A percentile compares a stretch with the other conserved stretches of the same genome.
Evolutionary conservation across 2,329 filamentous ascomycete genomes (phyloP).

Genomic region (Venturia pyrina): DNA sequence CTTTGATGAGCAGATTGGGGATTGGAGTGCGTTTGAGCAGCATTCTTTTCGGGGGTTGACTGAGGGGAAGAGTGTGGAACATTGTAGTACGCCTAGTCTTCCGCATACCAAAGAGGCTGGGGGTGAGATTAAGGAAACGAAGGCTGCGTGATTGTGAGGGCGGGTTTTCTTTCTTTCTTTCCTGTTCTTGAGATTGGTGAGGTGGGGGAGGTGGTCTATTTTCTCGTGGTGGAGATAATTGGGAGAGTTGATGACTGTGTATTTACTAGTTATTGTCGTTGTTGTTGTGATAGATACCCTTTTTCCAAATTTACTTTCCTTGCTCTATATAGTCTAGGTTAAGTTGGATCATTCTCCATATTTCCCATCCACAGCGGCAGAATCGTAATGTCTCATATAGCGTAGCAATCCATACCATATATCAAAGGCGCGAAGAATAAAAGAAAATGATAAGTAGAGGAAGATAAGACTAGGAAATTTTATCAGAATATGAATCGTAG

Average conservation of each 20-base stretch:
- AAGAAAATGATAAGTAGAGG: no score
- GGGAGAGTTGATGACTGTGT: background rate
- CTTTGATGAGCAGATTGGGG: slow-evolving; percentile 46
- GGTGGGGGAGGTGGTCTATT: no score
- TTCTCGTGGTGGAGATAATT: background rate
- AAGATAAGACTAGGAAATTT: no score
- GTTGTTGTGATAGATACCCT: background rate
- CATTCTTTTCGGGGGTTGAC: background rate
- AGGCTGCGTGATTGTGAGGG: background rate
- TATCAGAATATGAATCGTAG: no score
- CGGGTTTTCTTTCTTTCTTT: background rate
- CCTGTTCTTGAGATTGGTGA: no score
- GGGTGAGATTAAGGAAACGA: background rate
- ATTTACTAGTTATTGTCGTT: background rate
- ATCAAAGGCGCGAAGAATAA: no score
- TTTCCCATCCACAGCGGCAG: no score
- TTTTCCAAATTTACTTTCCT: background rate
- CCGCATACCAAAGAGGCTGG: background rate
- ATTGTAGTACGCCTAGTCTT: background rate
- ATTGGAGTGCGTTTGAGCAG: slow-evolving; percentile 33
- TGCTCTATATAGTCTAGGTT: no score
- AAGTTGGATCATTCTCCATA: no score
- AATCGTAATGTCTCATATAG: no score
- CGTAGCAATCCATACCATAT: no score
- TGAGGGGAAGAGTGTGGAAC: background rate